Base-by-base conservation (phyloP, 805 yeast species). In the Teunomyces panamensis region DNA sequence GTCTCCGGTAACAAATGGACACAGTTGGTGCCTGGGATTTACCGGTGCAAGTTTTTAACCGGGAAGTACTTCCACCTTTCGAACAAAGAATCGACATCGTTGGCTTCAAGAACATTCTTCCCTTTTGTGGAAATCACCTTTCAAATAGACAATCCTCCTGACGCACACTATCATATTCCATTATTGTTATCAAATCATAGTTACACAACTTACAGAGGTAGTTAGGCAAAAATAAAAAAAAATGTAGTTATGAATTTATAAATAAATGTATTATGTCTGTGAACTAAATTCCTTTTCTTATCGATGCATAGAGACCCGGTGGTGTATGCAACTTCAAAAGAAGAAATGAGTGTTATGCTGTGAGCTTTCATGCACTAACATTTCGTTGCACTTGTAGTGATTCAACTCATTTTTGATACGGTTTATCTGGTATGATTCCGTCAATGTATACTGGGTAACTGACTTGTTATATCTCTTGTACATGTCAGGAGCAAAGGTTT, bases 181-280 rank as follows among this genome's bases (percentile, higher is more conserved):
- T 69, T 91, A 51, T 75, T 91, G 46, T 71, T 91, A 49, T 83
- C 96, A 39, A 89, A 89, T 60, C 89, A 85, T 67, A 85, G 96
- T 30, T 91, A 90, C 69, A 81, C 96, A 5, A 91, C 97, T 0
- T 91, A 91, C 69, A 78, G 97, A 48, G 98, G 98, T 1, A 81
- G 87, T 59, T 85, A 24, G 24, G 24, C 24, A 39, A 24, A 17
- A 24, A 5, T 11, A 4, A 32, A 32, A n/a, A n/a, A 6, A 6
- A 10, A 20, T 17, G 26, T 20, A 7, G 10, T 35, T 5, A 17
- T 17, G 39, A 17, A 11, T 35, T 35, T 16, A 35, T 35, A 10
- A 17, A 35, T 17, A 35, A 20, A 17, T 20, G 24, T 20, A 20
- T 20, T 20, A 20, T 20, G 6, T 20, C 24, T 20, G 24, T 20